Evolutionary conservation across 2,329 filamentous ascomycete species (phyloP).

Genomic region (Colletotrichum sp.): DNA sequence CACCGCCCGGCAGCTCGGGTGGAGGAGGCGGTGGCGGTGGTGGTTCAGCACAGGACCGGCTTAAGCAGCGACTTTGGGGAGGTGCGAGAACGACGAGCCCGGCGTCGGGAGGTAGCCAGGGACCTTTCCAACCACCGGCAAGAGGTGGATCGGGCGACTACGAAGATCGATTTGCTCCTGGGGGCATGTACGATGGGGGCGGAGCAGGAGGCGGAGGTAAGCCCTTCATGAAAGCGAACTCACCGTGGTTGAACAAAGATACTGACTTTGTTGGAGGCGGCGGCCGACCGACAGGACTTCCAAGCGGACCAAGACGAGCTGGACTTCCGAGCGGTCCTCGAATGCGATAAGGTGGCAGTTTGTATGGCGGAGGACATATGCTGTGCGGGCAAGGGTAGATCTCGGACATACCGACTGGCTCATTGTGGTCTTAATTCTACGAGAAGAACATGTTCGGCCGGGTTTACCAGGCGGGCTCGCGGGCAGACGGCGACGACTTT

Average conservation of each 20-base stretch:
- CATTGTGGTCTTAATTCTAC: not conserved
- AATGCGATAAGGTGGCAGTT: conserved; percentile 39
- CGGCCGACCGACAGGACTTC: conserved; percentile 46
- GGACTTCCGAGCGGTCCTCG: conserved; percentile 36
- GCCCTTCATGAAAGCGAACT: conserved; percentile 48
- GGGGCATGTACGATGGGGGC: conserved; percentile 46
- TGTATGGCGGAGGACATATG: not conserved
- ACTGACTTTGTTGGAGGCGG: conserved; percentile 40
- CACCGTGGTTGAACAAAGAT: conserved; percentile 51
- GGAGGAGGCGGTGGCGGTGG: conserved; percentile 38
- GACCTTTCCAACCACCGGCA: conserved; percentile 53
- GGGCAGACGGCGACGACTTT: not conserved
- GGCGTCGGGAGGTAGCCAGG: conserved; percentile 37
- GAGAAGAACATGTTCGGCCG: not conserved
- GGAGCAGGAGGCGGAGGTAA: conserved; percentile 35
- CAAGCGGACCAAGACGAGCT: conserved; percentile 47
- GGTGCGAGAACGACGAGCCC: conserved; percentile 63
- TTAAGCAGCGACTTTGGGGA: conserved; percentile 80
- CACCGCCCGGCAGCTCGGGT: conserved; percentile 35
- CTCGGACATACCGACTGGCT: not conserved
- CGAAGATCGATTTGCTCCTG: conserved; percentile 52
- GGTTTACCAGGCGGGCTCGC: not conserved
- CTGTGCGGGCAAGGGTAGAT: not conserved
- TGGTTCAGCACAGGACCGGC: conserved; percentile 75
- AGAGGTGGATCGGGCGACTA: conserved; percentile 38